Percentiles rank a stretch among this genome's conserved stretches.
Conservation (phyloP, 2,329 filamentous ascomycete genomes). For the Fusarium torreyae region DNA sequence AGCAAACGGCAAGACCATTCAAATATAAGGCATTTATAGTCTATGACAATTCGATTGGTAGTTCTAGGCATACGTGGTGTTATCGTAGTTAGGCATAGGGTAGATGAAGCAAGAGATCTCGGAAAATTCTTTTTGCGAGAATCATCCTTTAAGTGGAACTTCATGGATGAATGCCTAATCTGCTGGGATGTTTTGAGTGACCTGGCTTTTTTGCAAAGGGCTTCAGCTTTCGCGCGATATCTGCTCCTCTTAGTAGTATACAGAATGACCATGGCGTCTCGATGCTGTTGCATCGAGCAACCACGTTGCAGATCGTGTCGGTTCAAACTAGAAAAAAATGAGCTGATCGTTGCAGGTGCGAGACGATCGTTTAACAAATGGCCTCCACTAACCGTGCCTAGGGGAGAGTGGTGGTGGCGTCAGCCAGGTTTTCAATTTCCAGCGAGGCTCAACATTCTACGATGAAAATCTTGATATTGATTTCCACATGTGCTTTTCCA, state of each 20-base stretch:
- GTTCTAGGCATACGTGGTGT: no score
- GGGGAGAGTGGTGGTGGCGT: slow-evolving; percentile 8
- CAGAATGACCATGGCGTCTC: not conserved
- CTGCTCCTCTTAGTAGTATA: not conserved
- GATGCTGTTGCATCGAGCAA: slow-evolving; percentile 15
- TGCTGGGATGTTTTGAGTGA: no score
- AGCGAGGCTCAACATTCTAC: not conserved
- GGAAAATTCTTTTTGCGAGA: no score
- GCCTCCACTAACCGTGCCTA: not conserved
- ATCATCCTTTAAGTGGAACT: no score
- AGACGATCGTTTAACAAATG: not conserved
- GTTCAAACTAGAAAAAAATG: slow-evolving; percentile 11
- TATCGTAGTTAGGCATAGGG: no score
- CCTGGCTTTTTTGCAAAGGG: no score
- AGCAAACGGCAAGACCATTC: no score
- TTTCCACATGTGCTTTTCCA: slow-evolving; percentile 3
- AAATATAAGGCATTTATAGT: no score
- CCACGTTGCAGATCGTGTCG: slow-evolving; percentile 27
- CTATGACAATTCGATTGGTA: no score
- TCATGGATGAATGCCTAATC: no score
- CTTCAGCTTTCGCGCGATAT: no score
- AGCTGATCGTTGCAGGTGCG: slow-evolving; percentile 12
- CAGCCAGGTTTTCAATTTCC: slow-evolving; percentile 11
- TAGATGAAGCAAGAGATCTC: no score
- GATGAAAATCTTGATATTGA: slow-evolving; percentile 14